Evolutionary conservation across 2,329 filamentous ascomycete species (phyloP).

Genomic region (Mollisia scopiformis): DNA sequence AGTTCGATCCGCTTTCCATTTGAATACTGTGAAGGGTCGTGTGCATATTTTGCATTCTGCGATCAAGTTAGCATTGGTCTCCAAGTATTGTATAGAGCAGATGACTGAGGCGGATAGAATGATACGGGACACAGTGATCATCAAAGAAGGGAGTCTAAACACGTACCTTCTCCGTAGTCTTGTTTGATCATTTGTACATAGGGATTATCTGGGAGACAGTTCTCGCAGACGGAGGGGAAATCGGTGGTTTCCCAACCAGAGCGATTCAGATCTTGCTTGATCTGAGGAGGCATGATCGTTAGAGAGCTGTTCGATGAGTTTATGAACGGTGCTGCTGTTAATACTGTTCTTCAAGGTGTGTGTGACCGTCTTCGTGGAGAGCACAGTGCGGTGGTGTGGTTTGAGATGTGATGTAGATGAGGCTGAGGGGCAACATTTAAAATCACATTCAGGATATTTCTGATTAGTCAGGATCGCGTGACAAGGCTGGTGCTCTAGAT

Average conservation of each 20-base stretch:
- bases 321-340: not conserved
- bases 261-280: conserved; percentile 93
- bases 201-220: conserved; percentile 92
- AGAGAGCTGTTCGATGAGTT: not conserved
- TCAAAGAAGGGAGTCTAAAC: too few species aligned
- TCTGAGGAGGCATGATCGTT: conserved; percentile 77
- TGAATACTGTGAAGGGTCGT: conserved; percentile 92
- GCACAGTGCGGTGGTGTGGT: not conserved
- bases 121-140: too few species aligned
- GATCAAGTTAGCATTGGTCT: not conserved
- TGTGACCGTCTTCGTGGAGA: not conserved
- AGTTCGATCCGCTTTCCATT: conserved; percentile 91
- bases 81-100: not conserved
- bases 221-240: conserved; percentile 87
- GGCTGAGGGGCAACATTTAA: conserved; percentile 14
- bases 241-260: conserved; percentile 96
- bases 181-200: conserved; percentile 99
- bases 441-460: too few species aligned
- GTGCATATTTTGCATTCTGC: conserved; percentile 72
- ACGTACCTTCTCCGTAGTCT: conserved; percentile 80
- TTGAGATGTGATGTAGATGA: conserved; percentile 6
- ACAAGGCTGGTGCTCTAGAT: too few species aligned
- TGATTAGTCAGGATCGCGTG: too few species aligned
- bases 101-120: not conserved
- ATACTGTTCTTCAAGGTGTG: not conserved